Evolutionary conservation across 805 yeast genomes (phyloP).

Genomic region (Starmera caribaea): DNA sequence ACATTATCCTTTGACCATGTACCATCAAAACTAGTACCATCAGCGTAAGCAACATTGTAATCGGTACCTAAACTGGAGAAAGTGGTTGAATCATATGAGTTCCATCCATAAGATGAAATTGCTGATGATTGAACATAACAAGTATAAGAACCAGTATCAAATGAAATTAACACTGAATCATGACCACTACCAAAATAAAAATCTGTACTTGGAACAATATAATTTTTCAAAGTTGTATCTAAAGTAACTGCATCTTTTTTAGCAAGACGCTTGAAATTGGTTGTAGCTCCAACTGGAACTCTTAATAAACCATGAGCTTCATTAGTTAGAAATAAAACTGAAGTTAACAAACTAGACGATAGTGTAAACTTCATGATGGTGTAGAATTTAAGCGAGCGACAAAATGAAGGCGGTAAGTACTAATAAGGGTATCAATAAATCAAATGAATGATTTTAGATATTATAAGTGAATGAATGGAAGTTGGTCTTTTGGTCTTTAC

Average conservation of each 20-base stretch:
- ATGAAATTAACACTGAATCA: slow-evolving; percentile 1
- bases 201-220: slow-evolving; percentile 3
- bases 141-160: slow-evolving; percentile 4
- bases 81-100: background rate
- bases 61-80: background rate
- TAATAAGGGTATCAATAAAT: no score
- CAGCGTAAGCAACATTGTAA: slow-evolving; percentile 1
- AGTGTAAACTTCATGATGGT: no score
- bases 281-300: slow-evolving; percentile 1
- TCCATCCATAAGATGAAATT: background rate
- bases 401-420: no score
- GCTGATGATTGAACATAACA: slow-evolving; percentile 3
- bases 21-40: slow-evolving; percentile 5
- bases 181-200: slow-evolving; percentile 3
- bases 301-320: slow-evolving; percentile 1
- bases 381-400: no score
- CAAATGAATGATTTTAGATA: no score
- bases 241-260: slow-evolving; percentile 1
- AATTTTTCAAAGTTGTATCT: background rate
- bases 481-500: no score
- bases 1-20: slow-evolving; percentile 4
- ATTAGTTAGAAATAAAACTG: background rate
- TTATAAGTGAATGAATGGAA: no score
- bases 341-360: no score
- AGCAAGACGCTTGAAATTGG: background rate